Conservation (phyloP, 331 rosid genomes). For the Quercus lobata region DNA sequence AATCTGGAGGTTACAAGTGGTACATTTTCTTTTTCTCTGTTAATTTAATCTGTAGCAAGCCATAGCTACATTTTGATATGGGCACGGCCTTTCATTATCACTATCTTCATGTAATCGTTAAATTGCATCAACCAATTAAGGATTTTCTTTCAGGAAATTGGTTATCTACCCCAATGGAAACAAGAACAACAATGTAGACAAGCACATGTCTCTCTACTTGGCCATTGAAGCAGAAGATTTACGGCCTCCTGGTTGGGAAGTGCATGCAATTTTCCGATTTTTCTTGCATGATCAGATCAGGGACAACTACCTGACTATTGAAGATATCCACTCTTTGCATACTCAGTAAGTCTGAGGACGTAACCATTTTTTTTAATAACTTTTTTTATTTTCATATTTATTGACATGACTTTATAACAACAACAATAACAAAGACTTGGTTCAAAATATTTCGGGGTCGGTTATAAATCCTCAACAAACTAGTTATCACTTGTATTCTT, state of each 20-base stretch:
- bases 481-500: too few species aligned
- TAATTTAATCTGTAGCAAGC: too few species aligned
- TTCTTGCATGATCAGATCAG: constrained; percentile 55
- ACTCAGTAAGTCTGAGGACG: too few species aligned
- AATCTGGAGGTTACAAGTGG: constrained; percentile 83
- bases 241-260: constrained; percentile 45
- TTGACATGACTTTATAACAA: too few species aligned
- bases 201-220: constrained; percentile 57
- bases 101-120: background rate
- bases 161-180: constrained; percentile 59
- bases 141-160: constrained; percentile 48
- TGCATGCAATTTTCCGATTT: constrained; percentile 36
- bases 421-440: too few species aligned
- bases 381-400: too few species aligned
- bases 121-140: background rate
- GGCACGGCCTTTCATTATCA: background rate
- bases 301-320: constrained; percentile 43
- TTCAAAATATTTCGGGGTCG: too few species aligned
- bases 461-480: too few species aligned
- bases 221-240: constrained; percentile 35
- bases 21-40: background rate
- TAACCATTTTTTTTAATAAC: too few species aligned
- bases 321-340: constrained; percentile 25
- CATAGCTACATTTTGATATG: too few species aligned
- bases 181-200: constrained; percentile 46